Evolutionary conservation across 495 filamentous ascomycete genomes (phyloP).

Genomic region (Daldinia loculata): DNA sequence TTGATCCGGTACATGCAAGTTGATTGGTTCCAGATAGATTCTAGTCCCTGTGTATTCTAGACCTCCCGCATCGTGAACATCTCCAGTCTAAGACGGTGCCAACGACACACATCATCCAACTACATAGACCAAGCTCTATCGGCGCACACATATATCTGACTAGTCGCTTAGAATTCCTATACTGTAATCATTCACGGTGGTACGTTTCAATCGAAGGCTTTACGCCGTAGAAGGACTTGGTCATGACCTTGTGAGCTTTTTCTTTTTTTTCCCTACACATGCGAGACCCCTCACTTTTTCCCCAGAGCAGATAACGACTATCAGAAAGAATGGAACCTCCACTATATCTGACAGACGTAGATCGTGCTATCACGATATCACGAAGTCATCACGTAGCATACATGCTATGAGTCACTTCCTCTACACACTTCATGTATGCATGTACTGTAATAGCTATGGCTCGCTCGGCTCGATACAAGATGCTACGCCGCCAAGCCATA

Average conservation of each 20-base stretch:
- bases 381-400: constrained; percentile 28
- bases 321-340: not conserved
- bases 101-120: constrained; percentile 36
- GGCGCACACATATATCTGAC: constrained; percentile 15
- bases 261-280: constrained; percentile 1
- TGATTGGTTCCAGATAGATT: constrained; percentile 31
- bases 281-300: constrained; percentile 15
- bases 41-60: constrained; percentile 28
- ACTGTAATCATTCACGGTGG: constrained; percentile 13
- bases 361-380: constrained; percentile 24
- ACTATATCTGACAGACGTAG: constrained; percentile 6
- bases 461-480: constrained; percentile 25
- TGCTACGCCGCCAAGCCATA: constrained; percentile 10
- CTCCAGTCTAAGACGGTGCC: constrained; percentile 21
- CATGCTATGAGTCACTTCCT: constrained; percentile 28
- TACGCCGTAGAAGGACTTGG: constrained; percentile 4
- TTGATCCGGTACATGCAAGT: constrained; percentile 23
- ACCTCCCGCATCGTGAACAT: constrained; percentile 34
- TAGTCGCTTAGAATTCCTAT: constrained; percentile 4
- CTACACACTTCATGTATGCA: constrained; percentile 9
- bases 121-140: constrained; percentile 26
- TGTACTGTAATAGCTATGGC: constrained; percentile 10
- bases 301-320: constrained; percentile 1
- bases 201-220: not conserved
- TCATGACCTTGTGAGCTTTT: constrained; percentile 13